Base-by-base conservation (phyloP, 2,329 filamentous ascomycete species). In the Acephala macrosclerotiorum region DNA sequence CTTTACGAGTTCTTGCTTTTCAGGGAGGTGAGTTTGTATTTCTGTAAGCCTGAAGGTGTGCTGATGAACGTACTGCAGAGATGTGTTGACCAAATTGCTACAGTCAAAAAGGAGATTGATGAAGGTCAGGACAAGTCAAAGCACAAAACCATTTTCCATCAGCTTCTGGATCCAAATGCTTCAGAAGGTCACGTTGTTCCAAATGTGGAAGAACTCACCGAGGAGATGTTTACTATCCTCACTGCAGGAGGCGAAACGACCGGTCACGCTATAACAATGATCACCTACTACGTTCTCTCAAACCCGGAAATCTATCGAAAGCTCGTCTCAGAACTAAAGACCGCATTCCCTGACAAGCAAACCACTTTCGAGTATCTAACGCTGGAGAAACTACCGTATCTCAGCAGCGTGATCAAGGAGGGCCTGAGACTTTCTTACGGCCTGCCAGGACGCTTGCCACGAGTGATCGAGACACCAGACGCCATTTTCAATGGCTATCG, bases 81-180 rank as follows among this genome's bases (percentile, higher is more conserved):
- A 14, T 42, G 38, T 42, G 12, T 14, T 42, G 38, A 42, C 51
- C 55, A 22, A 16, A 26, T 12, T 45, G 58, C 45, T 25, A 49
- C 16, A 26, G 26, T 35, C 16, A 38, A 22, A 56, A 60, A 12
- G 56, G 63, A 42, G 56, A 33, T 18, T 33, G 33, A 25, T 71
- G 18, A 60, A 40, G 8, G 67, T n/a, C 12, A 4, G 38, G 38
- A 42, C 12, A n/a, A 42, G 12, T 14, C 12, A 53, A 20, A 12
- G 11, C 47, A 14, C 47, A 22, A 12, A 35, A 76, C 73, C 14
- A 75, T 77, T n/a, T 76, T 77, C 61, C 70, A 71, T 40, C 64
- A 73, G 18, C 66, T 77, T 6, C 68, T 77, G 5, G 66, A 71
- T 60, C 68, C 68, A 1, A 47, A 63, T 35, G 58, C 29, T 38